Evolutionary conservation across 2,329 filamentous ascomycete species (phyloP), one percentile per base, ranked within the genome.

Genomic region (Tolypocladium paradoxum): DNA sequence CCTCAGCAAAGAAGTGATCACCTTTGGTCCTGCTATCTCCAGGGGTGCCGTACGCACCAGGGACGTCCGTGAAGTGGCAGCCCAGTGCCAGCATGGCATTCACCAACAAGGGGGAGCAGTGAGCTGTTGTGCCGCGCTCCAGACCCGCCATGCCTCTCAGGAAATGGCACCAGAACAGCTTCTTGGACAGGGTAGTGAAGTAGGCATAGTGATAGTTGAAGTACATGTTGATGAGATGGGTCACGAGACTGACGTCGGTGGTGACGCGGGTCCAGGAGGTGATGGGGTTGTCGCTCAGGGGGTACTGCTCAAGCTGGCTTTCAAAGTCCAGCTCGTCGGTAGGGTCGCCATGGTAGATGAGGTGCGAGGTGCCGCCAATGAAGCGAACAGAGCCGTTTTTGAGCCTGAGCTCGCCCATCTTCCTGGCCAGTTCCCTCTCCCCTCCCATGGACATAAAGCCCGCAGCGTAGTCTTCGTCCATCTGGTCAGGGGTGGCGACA

Each of bases 141-240:
- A 76, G 69, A 1, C 74, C 74, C 4, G 81, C 80, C 56, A 78
- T 83, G 0, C 93, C 92, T 16, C 78, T 79, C 46, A 85, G 68
- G 61, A 95, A 96, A 66, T 97, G 91, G 43, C 85, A 80, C 65
- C 88, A 91, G 66, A 99, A 97, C 34, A 95, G 73, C 37, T 79
- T 83, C 66, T 89, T 95, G 14, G 91, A 92, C 7, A 97, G 75
- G 0, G 88, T 93, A 4, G 90, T 92, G 68, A 97, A 99, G 70
- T 93, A 97, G 20, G 90, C 85, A 68, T 97, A 97, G 69, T 97
- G 93, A 87, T 92, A 97, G 61, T 85, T 90, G 71, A 97, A 97
- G 71, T 99, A 99, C 88, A 97, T 91, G 63, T 91, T 92, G 65
- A 99, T 82, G 20, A 99, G 81, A 68, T 96, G 92, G 18, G 84